phyloP scores from a whole-genome alignment of 192 early-diverging fungal genomes.

The Endogone sp. region DNA sequence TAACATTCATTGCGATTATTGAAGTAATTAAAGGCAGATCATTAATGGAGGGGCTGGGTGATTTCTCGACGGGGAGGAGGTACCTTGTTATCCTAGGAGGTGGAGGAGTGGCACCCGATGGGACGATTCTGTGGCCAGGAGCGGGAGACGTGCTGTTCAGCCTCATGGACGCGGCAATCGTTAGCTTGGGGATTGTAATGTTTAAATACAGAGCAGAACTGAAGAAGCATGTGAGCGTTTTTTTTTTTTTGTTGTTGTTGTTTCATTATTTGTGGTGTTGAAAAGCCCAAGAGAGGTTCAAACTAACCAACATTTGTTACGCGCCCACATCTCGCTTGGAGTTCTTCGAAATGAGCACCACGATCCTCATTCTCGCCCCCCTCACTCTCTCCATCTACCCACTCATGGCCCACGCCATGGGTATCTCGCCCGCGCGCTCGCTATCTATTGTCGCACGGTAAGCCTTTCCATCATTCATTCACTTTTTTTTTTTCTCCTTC shows the following conservation, averaged over 20 bases:
- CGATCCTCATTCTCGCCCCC: conserved; percentile 10
- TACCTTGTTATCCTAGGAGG: not conserved
- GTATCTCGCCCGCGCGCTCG: not conserved
- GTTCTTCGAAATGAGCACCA: conserved; percentile 10
- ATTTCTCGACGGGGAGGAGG: conserved; percentile 3
- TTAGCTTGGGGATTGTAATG: conserved; percentile 12
- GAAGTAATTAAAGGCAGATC: conserved; percentile 3
- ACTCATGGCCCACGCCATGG: conserved; percentile 12
- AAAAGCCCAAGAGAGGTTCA: not conserved
- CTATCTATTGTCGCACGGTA: conserved; percentile 13
- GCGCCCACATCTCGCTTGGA: not conserved
- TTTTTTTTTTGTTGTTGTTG: not conserved
- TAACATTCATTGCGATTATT: conserved; percentile 9
- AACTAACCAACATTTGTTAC: not conserved
- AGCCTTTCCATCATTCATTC: not conserved
- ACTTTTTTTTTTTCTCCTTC: not conserved
- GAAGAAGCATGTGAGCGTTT: conserved; percentile 1
- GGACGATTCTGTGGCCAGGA: conserved; percentile 17
- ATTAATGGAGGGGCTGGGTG: not conserved
- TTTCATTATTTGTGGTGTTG: not conserved
- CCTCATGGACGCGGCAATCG: conserved; percentile 16
- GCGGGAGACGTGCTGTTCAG: conserved; percentile 17
- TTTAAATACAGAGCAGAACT: conserved; percentile 6
- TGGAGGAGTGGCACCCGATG: not conserved
- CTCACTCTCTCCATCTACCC: conserved; percentile 15